Conservation (phyloP, 108 stramenopile genomes). For the Cyclotella cryptica region DNA sequence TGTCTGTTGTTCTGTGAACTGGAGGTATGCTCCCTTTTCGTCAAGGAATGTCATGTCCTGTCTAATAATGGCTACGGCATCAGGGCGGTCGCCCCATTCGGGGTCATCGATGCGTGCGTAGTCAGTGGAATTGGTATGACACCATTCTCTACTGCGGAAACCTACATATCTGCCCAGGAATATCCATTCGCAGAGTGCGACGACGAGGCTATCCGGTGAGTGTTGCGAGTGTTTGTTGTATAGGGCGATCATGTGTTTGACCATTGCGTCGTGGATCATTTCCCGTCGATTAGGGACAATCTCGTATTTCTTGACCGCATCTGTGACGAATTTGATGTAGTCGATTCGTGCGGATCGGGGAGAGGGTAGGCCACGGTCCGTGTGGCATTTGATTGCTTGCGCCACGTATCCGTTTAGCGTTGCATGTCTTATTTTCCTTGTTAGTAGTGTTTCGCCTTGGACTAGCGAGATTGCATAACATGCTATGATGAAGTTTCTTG, state of each 20-base stretch:
- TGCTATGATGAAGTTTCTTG: constrained; percentile 22
- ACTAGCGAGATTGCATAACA: too few relatives aligned
- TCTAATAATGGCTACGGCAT: not conserved
- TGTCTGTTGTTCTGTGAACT: not conserved
- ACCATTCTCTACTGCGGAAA: constrained; percentile 14
- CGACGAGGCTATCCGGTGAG: not conserved
- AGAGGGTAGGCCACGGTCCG: not conserved
- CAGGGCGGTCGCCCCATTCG: not conserved
- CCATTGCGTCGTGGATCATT: constrained; percentile 25
- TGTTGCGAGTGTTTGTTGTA: not conserved
- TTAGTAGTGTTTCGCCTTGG: too few relatives aligned
- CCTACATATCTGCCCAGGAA: constrained; percentile 11
- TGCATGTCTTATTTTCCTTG: too few relatives aligned
- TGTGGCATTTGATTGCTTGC: not conserved
- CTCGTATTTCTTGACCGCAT: constrained; percentile 16
- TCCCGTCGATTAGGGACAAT: not conserved
- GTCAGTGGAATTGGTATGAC: not conserved
- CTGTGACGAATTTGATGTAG: not conserved
- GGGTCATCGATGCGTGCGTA: not conserved
- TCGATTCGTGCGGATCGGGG: not conserved
- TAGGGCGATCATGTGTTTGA: not conserved
- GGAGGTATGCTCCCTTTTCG: not conserved
- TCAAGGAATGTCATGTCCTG: not conserved
- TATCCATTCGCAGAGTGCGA: constrained; percentile 21
- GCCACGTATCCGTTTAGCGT: too few relatives aligned